A percentile compares a stretch with the other conserved stretches of the same genome.
Conservation (phyloP, 495 filamentous ascomycete species). For the Acidomyces sp. region DNA sequence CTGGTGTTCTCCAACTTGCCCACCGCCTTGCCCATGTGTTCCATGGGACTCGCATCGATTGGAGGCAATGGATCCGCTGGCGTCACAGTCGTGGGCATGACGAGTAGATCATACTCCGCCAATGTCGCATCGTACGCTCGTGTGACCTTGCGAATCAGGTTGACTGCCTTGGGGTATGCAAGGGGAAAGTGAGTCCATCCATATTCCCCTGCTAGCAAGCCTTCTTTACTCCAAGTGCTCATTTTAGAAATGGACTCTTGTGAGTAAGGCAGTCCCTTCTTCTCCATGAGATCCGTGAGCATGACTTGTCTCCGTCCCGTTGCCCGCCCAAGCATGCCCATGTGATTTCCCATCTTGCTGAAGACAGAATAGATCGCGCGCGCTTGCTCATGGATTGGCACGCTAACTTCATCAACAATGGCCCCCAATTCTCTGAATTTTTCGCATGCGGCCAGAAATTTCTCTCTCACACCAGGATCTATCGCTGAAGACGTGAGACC, state of each 20-base stretch:
- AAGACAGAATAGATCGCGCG: conserved; percentile 41
- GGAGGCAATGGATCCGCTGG: conserved; percentile 25
- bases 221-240: conserved; percentile 18
- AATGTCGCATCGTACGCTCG: conserved; percentile 36
- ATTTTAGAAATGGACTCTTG: conserved; percentile 21
- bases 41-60: conserved; percentile 16
- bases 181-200: conserved; percentile 21
- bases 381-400: conserved; percentile 38
- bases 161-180: conserved; percentile 31
- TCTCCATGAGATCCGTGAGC: conserved; percentile 33
- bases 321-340: conserved; percentile 31
- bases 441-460: conserved; percentile 34
- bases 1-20: conserved; percentile 43
- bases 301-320: conserved; percentile 31
- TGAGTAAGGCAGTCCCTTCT: conserved; percentile 9
- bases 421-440: conserved; percentile 40
- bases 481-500: conserved; percentile 35
- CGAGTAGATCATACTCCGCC: conserved; percentile 33
- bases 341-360: conserved; percentile 32
- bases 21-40: conserved; percentile 19
- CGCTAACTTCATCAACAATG: conserved; percentile 36
- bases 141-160: conserved; percentile 32
- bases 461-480: conserved; percentile 31
- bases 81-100: conserved; percentile 34
- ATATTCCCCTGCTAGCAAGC: conserved; percentile 26